Evolutionary conservation across 495 filamentous ascomycete genomes (phyloP).

Genomic region (Parmelia sp.): DNA sequence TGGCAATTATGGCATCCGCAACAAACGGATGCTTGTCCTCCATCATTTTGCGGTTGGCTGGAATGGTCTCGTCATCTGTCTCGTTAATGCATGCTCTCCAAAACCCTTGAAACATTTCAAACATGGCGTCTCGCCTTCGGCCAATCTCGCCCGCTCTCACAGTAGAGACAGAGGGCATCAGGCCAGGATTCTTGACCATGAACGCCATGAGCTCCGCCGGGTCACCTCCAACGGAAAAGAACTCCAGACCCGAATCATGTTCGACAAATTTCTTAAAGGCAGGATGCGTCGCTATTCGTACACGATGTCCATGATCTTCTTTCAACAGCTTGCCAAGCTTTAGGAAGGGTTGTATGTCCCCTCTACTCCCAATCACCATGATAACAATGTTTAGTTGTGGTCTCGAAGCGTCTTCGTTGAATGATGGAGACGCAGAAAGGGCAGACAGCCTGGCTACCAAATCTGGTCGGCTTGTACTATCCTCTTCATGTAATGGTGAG

Average conservation of each 20-base stretch:
- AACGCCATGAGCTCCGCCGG: slow-evolving; percentile 56
- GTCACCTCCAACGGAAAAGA: slow-evolving; percentile 60
- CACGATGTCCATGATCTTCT: slow-evolving; percentile 44
- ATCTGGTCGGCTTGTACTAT: slow-evolving; percentile 15
- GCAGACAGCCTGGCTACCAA: slow-evolving; percentile 23
- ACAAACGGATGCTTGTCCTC: slow-evolving; percentile 47
- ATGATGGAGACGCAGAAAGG: slow-evolving; percentile 22
- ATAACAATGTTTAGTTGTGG: slow-evolving; percentile 67
- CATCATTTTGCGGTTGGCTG: slow-evolving; percentile 50
- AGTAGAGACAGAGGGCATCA: slow-evolving; percentile 44
- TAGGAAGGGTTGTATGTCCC: slow-evolving; percentile 73
- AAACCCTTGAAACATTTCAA: slow-evolving; percentile 55
- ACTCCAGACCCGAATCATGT: slow-evolving; percentile 48
- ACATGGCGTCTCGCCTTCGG: slow-evolving; percentile 44
- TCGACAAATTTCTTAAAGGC: slow-evolving; percentile 54
- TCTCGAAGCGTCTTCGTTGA: slow-evolving; percentile 16
- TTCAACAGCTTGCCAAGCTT: slow-evolving; percentile 63
- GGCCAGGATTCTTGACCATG: slow-evolving; percentile 51
- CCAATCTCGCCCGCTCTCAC: slow-evolving; percentile 42
- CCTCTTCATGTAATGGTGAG: slow-evolving; percentile 19
- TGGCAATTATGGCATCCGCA: slow-evolving; percentile 68
- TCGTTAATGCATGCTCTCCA: slow-evolving; percentile 55
- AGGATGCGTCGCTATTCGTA: slow-evolving; percentile 58
- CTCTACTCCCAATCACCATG: slow-evolving; percentile 70
- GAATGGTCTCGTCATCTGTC: slow-evolving; percentile 39